These are phyloP conservation scores for Asclepias syriaca DNA, from an alignment of 257 asterid species.

Conservation along the genomic window DNA sequence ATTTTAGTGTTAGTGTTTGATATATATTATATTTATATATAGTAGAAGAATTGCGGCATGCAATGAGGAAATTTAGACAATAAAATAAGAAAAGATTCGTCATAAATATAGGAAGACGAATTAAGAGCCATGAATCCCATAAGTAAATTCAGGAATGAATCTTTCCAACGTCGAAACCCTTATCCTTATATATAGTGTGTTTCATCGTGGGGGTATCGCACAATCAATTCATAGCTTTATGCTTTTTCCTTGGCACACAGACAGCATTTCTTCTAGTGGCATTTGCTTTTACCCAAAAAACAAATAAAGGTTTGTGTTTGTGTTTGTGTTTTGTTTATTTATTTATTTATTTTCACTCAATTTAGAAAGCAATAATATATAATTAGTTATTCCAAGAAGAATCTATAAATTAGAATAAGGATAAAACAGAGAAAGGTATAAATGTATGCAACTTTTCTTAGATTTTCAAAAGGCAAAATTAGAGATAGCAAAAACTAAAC, in stretches of 20 bases:
- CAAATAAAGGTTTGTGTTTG: no score
- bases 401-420: constrained; percentile 2
- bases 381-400: constrained; percentile 3
- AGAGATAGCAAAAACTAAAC: not conserved
- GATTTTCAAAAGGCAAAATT: not conserved
- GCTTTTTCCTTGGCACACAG: constrained; percentile 24
- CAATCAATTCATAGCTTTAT: constrained; percentile 9
- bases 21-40: no score
- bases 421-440: constrained; percentile 11
- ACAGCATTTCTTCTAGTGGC: constrained; percentile 16
- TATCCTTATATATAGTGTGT: constrained; percentile 18
- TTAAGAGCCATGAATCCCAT: not conserved
- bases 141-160: not conserved
- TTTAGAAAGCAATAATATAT: constrained; percentile 9
- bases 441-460: not conserved
- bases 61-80: not conserved
- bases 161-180: constrained; percentile 1
- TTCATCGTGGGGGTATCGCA: constrained; percentile 17
- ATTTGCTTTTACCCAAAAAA: not conserved
- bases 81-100: not conserved
- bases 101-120: not conserved
- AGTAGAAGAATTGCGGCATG: not conserved
- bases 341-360: constrained; percentile 2
- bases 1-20: no score
- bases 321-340: not conserved